Conservation (phyloP, 2,329 filamentous ascomycete species). For the Emericellopsis cladophorae region DNA sequence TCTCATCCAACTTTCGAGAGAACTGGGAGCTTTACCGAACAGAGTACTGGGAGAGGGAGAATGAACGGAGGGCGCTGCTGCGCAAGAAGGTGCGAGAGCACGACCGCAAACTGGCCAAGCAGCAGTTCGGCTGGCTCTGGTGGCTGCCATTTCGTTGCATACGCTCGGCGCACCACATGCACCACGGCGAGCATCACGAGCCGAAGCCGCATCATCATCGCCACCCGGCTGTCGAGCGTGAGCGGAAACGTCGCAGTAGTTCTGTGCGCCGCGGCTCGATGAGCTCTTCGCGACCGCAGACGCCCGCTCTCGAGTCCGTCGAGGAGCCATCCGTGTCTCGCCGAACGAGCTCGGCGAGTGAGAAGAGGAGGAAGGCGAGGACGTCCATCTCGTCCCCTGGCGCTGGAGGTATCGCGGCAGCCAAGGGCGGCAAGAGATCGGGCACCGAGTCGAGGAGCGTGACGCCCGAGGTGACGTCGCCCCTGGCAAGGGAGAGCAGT, state of each 20-base stretch:
- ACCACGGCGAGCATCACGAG: conserved; percentile 23
- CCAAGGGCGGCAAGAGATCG: conserved; percentile 14
- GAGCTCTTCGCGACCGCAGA: conserved; percentile 35
- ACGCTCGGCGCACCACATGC: conserved; percentile 16
- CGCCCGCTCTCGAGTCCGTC: conserved; percentile 30
- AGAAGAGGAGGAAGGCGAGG: conserved; percentile 32
- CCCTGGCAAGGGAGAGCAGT: conserved; percentile 35
- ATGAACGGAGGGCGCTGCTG: conserved; percentile 69
- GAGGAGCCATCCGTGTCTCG: conserved; percentile 16
- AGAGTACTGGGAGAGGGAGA: conserved; percentile 96
- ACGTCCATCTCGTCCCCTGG: not conserved
- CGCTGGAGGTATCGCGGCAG: not conserved
- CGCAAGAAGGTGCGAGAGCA: conserved; percentile 56
- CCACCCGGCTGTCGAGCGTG: conserved; percentile 26
- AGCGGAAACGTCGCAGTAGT: conserved; percentile 35
- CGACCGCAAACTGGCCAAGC: conserved; percentile 54
- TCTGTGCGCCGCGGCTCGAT: conserved; percentile 39
- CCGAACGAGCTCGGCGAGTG: conserved; percentile 26
- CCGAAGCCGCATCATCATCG: conserved; percentile 14
- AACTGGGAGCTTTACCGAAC: conserved; percentile 93
- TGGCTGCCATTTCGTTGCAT: conserved; percentile 59
- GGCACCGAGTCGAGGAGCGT: conserved; percentile 36
- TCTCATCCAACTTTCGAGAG: conserved; percentile 86
- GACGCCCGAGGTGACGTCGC: conserved; percentile 42
- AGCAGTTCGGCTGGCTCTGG: conserved; percentile 67